Evolutionary conservation across 1,284 basidiomycete genomes (phyloP).

Genomic region (Sporisorium sorghi): DNA sequence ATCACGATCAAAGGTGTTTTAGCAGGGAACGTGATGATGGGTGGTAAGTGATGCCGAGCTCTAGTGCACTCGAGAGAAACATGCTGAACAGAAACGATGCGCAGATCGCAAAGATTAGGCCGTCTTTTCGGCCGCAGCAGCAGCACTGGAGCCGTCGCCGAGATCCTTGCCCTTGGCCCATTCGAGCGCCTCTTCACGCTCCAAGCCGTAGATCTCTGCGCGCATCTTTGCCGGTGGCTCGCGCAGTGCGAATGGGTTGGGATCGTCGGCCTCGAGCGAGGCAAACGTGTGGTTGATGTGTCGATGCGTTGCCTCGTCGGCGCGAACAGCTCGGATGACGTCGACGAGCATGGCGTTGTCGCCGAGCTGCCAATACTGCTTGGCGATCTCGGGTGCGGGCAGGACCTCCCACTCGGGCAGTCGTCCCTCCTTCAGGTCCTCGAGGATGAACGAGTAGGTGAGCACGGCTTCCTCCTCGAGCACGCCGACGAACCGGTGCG

Average conservation of each 20-base stretch:
- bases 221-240: slow-evolving; percentile 45
- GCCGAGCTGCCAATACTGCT: slow-evolving; percentile 84
- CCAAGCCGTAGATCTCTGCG: slow-evolving; percentile 48
- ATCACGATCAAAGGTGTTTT: no score
- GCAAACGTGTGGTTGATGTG: slow-evolving; percentile 62
- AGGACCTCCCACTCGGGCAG: slow-evolving; percentile 82
- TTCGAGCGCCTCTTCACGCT: slow-evolving; percentile 55
- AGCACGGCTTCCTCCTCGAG: slow-evolving; percentile 92
- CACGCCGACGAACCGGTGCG: slow-evolving; percentile 94
- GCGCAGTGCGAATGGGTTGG: slow-evolving; percentile 56
- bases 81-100: not conserved
- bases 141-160: slow-evolving; percentile 10
- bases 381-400: slow-evolving; percentile 87
- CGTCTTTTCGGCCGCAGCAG: slow-evolving; percentile 31
- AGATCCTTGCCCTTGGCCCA: slow-evolving; percentile 33
- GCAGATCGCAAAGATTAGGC: slow-evolving; percentile 8
- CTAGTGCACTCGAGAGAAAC: not conserved
- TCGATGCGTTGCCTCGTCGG: slow-evolving; percentile 78
- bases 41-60: slow-evolving; percentile 7
- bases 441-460: slow-evolving; percentile 78
- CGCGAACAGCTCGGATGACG: slow-evolving; percentile 87
- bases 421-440: slow-evolving; percentile 84
- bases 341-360: slow-evolving; percentile 82
- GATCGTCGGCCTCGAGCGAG: slow-evolving; percentile 43
- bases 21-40: not conserved